Evolutionary conservation across 2,329 filamentous ascomycete genomes (phyloP).

Genomic region (Berkeleyomyces rouxiae): DNA sequence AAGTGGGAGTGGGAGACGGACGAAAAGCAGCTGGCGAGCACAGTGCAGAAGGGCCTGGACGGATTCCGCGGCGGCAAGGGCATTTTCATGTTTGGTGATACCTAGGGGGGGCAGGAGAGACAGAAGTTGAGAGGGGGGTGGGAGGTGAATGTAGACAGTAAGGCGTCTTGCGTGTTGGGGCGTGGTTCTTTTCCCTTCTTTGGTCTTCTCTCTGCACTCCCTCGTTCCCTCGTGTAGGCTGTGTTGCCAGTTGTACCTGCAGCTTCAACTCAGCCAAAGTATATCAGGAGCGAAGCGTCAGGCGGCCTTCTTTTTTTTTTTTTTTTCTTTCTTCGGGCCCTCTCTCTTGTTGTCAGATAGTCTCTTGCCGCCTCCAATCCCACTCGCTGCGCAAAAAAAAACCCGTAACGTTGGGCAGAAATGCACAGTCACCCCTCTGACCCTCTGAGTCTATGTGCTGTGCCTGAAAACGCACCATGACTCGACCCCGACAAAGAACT

Average conservation of each 20-base stretch:
- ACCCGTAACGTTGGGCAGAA: background rate
- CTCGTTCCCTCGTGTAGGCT: background rate
- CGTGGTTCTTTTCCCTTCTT: background rate
- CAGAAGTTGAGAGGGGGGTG: background rate
- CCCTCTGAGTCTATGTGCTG: background rate
- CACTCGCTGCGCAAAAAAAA: background rate
- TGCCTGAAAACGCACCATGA: no score
- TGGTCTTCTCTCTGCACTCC: background rate
- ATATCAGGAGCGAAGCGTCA: no score
- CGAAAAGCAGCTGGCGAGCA: constrained; percentile 47
- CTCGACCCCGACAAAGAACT: background rate
- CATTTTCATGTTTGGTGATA: constrained; percentile 63
- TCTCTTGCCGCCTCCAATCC: background rate
- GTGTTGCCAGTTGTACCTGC: constrained; percentile 9
- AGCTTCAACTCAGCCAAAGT: background rate
- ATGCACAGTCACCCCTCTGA: background rate
- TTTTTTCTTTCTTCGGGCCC: background rate
- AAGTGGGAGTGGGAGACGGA: constrained; percentile 72
- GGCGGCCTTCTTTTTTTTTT: background rate
- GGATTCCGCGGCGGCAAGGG: constrained; percentile 82
- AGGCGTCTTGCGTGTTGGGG: background rate
- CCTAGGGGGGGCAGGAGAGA: constrained; percentile 21
- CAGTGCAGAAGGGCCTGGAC: constrained; percentile 66
- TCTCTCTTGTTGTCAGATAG: background rate
- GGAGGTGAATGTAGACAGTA: background rate